A percentile compares a stretch with the other conserved stretches of the same genome.
phyloP scores from a whole-genome alignment of 257 asterid species.

The Gentiana straminea region DNA sequence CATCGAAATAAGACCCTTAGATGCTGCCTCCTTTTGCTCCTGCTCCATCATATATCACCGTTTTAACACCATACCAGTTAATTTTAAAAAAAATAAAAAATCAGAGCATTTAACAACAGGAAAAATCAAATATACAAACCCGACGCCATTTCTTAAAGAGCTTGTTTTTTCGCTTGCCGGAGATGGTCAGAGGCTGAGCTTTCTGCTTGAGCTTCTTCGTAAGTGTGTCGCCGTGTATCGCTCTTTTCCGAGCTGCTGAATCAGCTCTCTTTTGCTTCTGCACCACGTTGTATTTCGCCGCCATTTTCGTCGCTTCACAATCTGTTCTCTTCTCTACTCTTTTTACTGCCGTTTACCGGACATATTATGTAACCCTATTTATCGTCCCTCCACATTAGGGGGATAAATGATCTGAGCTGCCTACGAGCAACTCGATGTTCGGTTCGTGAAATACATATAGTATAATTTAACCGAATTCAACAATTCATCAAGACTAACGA shows the following conservation, averaged over 20 bases:
- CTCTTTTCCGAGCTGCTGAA: constrained; percentile 40
- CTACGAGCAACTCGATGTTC: too few species aligned
- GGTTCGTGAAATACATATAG: too few species aligned
- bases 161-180: constrained; percentile 87
- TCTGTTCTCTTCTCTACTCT: too few species aligned
- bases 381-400: too few species aligned
- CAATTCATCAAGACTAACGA: too few species aligned
- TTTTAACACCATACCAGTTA: background rate
- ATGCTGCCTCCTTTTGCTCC: constrained; percentile 67
- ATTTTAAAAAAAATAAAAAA: background rate
- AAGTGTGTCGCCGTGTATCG: constrained; percentile 41
- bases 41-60: constrained; percentile 11
- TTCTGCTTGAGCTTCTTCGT: constrained; percentile 53
- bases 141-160: constrained; percentile 68
- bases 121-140: constrained; percentile 24
- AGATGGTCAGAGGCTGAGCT: constrained; percentile 45
- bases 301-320: too few species aligned
- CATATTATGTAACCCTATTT: too few species aligned
- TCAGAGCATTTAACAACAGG: background rate
- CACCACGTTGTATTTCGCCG: constrained; percentile 54
- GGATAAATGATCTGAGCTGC: too few species aligned
- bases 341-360: too few species aligned
- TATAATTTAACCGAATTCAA: too few species aligned
- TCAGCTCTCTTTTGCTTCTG: constrained; percentile 64
- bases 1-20: constrained; percentile 60